Conservation (phyloP, 768 basidiomycete species). For the Termitomyces bulborhizus region DNA sequence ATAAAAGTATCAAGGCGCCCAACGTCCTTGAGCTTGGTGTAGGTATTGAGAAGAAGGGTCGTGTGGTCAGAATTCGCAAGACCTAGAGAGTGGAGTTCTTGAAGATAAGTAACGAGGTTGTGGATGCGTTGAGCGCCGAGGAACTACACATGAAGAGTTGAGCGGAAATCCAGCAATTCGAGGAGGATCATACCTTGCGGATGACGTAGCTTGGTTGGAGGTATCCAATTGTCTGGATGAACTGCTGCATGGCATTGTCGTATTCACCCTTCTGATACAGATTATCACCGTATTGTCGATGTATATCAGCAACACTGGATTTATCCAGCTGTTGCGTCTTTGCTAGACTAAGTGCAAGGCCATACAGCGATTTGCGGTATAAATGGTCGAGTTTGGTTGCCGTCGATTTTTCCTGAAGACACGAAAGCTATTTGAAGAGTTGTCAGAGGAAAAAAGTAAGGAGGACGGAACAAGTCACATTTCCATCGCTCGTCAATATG, state of each 20-base stretch:
- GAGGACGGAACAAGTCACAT: conserved; percentile 36
- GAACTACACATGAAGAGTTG: conserved; percentile 50
- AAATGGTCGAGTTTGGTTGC: conserved; percentile 82
- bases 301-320: conserved; percentile 78
- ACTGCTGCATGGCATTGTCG: conserved; percentile 91
- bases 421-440: conserved; percentile 40
- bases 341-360: conserved; percentile 78
- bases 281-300: conserved; percentile 86
- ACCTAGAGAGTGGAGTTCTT: conserved; percentile 86
- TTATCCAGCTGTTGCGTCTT: conserved; percentile 71
- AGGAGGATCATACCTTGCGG: conserved; percentile 61
- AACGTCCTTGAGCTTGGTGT: conserved; percentile 94
- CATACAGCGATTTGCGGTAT: conserved; percentile 73
- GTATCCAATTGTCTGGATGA: conserved; percentile 82
- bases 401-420: conserved; percentile 75
- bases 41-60: conserved; percentile 92
- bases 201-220: conserved; percentile 95
- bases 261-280: conserved; percentile 88
- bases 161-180: not conserved
- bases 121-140: conserved; percentile 95
- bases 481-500: conserved; percentile 71
- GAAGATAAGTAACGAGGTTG: conserved; percentile 91
- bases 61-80: conserved; percentile 96
- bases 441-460: not conserved
- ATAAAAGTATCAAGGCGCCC: conserved; percentile 86